Base-by-base conservation (phyloP, 73 alveolate genomes). In the Tetrahymena thermophila region DNA sequence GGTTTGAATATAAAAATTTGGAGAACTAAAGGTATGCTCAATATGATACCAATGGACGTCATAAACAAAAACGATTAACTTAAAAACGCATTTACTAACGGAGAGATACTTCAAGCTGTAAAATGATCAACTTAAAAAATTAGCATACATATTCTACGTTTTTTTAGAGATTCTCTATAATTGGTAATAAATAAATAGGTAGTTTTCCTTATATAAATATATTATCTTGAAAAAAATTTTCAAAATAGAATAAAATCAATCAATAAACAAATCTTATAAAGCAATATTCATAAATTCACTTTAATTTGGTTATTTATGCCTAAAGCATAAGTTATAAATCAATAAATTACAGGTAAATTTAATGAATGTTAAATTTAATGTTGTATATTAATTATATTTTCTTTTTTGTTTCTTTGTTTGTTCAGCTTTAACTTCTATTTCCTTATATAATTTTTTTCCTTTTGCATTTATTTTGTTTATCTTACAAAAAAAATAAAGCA, bases 21-120 rank as follows among this genome's bases (percentile, higher is more conserved):
- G 97, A 95, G 97, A 89, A 95, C 97, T 28, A 94, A 94, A 55
- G 97, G 97, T 31, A 95, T 95, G 97, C 93, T 95, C 16, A 95
- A 95, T 95, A 95, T 95, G 97, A 95, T 95, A 34, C 97, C 97
- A 19, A 95, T 95, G 97, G 97, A 95, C n/a, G 94, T 95, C 28
- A 95, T 95, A 0, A 23, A 95, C 38, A 95, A 95, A 55, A 55
- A 95, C 19, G 95, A 94, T 35, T 55, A 43, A 35, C 55, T 95
- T 38, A 95, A 95, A 58, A 50, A 95, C 58, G 50, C 93, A 31
- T 95, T 95, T 50, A 85, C 57, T 35, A 94, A 94, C 8, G 97
- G 97, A 85, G 97, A 95, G 37, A 95, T 95, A 17, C 94, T 95
- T 35, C 85, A 95, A 43, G 97, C 97, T 85, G 97, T 95, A 15